Percentiles rank a stretch among this genome's conserved stretches.
These are phyloP conservation scores for Penicillium bialowiezense DNA, from an alignment of 495 filamentous ascomycete species.

Conservation along the genomic window DNA sequence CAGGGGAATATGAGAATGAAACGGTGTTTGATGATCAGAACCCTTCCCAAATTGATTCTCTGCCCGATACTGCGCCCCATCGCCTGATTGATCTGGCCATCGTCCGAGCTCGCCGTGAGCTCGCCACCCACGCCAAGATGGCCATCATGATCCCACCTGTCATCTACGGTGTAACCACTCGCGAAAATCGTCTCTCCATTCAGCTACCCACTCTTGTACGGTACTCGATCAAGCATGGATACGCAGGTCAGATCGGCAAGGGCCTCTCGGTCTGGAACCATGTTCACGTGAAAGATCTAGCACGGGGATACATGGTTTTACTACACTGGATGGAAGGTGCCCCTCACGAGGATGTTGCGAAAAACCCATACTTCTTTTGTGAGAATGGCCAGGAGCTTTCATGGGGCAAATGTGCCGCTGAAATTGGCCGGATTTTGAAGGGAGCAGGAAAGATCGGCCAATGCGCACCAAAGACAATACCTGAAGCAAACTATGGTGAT, in stretches of 20 bases:
- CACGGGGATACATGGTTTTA: constrained; percentile 24
- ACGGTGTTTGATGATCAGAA: constrained; percentile 34
- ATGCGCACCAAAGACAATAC: not conserved
- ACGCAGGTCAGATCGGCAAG: constrained; percentile 22
- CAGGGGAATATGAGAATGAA: constrained; percentile 19
- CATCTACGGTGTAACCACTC: constrained; percentile 30
- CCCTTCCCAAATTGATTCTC: constrained; percentile 26
- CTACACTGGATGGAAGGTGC: constrained; percentile 31
- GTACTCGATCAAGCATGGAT: constrained; percentile 36
- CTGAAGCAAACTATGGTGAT: constrained; percentile 25
- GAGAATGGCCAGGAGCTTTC: constrained; percentile 35
- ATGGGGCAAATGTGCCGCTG: constrained; percentile 21
- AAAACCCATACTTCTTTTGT: constrained; percentile 37
- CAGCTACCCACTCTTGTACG: constrained; percentile 28
- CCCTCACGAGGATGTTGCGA: constrained; percentile 6
- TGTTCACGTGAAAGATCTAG: constrained; percentile 30
- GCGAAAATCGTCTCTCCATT: constrained; percentile 27
- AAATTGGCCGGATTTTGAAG: constrained; percentile 23
- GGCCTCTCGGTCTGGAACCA: constrained; percentile 25
- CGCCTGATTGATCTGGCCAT: constrained; percentile 41
- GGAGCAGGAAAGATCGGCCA: constrained; percentile 5
- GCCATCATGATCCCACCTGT: constrained; percentile 35
- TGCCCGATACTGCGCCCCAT: constrained; percentile 36
- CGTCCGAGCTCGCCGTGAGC: constrained; percentile 22
- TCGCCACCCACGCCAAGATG: constrained; percentile 33